Conservation (phyloP, 257 asterid species). For the Solanum neorickii region DNA sequence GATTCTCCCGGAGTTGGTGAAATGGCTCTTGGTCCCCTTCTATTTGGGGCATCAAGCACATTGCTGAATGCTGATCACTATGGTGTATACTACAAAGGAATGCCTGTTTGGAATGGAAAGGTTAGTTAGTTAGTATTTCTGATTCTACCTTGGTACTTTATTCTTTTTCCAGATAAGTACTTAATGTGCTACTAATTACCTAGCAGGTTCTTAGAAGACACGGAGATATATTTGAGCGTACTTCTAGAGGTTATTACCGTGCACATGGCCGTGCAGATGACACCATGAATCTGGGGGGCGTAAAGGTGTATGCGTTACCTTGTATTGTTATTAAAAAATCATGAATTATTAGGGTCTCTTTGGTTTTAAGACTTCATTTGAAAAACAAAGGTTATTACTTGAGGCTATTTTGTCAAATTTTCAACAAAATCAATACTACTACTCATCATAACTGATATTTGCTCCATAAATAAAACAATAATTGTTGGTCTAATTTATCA, state of each 20-base stretch:
- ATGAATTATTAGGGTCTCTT: not conserved
- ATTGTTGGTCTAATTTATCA: not conserved
- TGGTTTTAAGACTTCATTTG: not conserved
- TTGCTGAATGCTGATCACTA: conserved; percentile 81
- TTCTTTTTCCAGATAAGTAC: not conserved
- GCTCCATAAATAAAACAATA: not conserved
- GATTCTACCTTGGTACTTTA: not conserved
- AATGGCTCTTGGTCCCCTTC: conserved; percentile 72
- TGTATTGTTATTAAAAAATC: not conserved
- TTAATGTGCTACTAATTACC: not conserved
- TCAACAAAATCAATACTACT: not conserved
- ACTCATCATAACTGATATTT: not conserved
- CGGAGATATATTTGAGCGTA: conserved; percentile 88
- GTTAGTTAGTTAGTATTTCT: conserved; percentile 15
- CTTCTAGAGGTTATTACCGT: conserved; percentile 68
- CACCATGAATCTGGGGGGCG: conserved; percentile 98
- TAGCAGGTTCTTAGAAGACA: conserved; percentile 86
- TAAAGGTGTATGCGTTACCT: conserved; percentile 46
- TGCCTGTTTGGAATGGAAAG: conserved; percentile 93
- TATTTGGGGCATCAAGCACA: conserved; percentile 88
- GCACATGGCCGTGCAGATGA: conserved; percentile 99
- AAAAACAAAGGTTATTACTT: not conserved
- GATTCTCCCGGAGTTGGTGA: conserved; percentile 71
- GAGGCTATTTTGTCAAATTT: not conserved
- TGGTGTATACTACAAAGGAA: conserved; percentile 70